Evolutionary conservation across 163 green algal genomes (phyloP).

Genomic region (Chloroidium sp.): DNA sequence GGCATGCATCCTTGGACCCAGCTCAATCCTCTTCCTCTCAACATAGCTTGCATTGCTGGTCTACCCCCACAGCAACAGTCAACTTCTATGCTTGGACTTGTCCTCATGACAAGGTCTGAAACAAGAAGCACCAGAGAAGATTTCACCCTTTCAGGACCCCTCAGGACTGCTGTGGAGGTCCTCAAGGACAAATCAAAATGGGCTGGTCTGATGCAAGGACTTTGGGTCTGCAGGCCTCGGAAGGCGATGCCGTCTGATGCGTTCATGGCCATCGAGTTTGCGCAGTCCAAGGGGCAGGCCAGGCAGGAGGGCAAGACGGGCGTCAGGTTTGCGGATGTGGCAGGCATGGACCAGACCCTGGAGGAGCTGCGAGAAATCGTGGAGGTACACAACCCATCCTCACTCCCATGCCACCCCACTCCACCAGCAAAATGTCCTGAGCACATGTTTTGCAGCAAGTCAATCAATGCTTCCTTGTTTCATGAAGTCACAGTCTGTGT

Average conservation of each 20-base stretch:
- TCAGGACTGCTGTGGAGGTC: no score
- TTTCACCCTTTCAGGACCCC: no score
- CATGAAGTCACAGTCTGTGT: no score
- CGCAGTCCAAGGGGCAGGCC: conserved; percentile 72
- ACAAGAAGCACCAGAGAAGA: no score
- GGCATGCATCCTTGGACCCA: no score
- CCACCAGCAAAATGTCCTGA: not conserved
- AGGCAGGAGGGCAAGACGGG: conserved; percentile 80
- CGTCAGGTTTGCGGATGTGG: conserved; percentile 86
- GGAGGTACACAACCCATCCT: conserved; percentile 19
- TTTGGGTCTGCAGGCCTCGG: conserved; percentile 10
- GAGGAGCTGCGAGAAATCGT: conserved; percentile 79
- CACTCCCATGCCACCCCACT: not conserved
- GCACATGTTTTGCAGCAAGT: not conserved
- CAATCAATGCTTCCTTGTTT: not conserved
- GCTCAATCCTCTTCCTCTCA: no score
- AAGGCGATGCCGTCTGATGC: conserved; percentile 57
- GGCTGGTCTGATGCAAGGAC: no score
- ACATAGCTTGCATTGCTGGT: no score
- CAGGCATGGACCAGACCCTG: conserved; percentile 73
- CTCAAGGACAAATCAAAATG: no score
- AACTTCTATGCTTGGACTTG: no score
- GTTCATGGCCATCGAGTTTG: conserved; percentile 74
- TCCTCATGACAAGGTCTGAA: no score
- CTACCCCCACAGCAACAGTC: no score